A percentile compares a stretch with the other conserved stretches of the same genome.
Conservation (phyloP, 2,329 filamentous ascomycete genomes). For the Alternaria sp. region DNA sequence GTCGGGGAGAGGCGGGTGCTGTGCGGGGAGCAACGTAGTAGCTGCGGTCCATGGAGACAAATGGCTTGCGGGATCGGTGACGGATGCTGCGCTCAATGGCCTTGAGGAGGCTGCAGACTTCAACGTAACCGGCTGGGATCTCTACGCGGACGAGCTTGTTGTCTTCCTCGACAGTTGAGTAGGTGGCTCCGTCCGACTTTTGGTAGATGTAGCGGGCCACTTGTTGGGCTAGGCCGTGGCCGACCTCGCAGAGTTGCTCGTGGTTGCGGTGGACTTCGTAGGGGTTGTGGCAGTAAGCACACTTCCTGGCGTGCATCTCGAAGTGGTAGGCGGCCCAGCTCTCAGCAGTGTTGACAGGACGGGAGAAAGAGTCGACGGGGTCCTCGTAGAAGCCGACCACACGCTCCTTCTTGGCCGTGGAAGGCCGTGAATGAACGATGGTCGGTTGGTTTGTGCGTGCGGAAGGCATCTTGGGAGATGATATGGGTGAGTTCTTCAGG, state of each 20-base stretch:
- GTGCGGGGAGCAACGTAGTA: constrained; percentile 54
- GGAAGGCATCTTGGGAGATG: constrained; percentile 45
- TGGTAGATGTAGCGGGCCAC: constrained; percentile 58
- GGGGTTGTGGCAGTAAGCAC: constrained; percentile 56
- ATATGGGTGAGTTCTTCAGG: constrained; percentile 39
- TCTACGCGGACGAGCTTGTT: constrained; percentile 57
- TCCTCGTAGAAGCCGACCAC: constrained; percentile 49
- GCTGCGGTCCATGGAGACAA: constrained; percentile 56
- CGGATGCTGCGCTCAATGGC: constrained; percentile 54
- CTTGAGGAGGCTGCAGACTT: constrained; percentile 52
- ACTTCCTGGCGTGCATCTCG: constrained; percentile 58
- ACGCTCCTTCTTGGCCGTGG: constrained; percentile 44
- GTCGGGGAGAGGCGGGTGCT: constrained; percentile 31
- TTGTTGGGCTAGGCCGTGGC: constrained; percentile 56
- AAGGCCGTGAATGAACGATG: constrained; percentile 42
- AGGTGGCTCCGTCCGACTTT: constrained; percentile 44
- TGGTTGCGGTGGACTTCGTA: constrained; percentile 53
- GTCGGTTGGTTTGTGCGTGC: constrained; percentile 46
- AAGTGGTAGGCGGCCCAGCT: constrained; percentile 59
- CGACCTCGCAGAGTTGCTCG: constrained; percentile 55
- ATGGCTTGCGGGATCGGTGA: constrained; percentile 46
- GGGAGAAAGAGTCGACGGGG: constrained; percentile 51
- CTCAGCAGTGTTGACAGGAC: constrained; percentile 54
- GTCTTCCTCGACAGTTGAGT: constrained; percentile 48
- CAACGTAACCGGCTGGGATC: constrained; percentile 54